phyloP scores from a whole-genome alignment of 768 basidiomycete genomes.

The Suillus placidus region DNA sequence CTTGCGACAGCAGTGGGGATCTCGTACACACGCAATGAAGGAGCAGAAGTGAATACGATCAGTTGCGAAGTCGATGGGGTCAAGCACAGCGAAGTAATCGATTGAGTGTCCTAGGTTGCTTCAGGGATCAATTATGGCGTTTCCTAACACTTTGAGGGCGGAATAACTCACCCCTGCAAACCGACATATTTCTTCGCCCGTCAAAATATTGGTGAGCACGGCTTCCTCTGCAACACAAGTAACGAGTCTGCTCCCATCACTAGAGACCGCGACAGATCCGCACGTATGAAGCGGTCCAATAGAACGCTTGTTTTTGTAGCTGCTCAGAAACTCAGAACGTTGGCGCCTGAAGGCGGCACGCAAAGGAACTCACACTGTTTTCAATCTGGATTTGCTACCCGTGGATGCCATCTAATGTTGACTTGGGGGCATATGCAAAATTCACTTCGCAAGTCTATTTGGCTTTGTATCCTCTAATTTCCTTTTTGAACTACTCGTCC shows the following conservation, averaged over 20 bases:
- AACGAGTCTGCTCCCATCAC: conserved; percentile 77
- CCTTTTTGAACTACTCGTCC: conserved; percentile 3
- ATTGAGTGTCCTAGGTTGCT: conserved; percentile 71
- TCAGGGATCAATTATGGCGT: conserved; percentile 4
- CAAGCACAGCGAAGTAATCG: conserved; percentile 82
- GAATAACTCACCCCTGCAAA: conserved; percentile 74
- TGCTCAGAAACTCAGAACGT: conserved; percentile 28
- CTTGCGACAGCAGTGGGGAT: conserved; percentile 56
- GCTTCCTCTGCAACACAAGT: conserved; percentile 89
- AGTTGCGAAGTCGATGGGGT: conserved; percentile 77
- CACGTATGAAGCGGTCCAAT: conserved; percentile 86
- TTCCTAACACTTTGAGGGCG: conserved; percentile 10
- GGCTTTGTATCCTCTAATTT: conserved; percentile 6
- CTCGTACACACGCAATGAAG: conserved; percentile 82
- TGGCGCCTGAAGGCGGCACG: not conserved
- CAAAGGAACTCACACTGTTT: conserved; percentile 4
- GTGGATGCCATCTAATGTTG: conserved; percentile 6
- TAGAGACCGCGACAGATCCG: conserved; percentile 80
- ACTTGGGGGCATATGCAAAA: conserved; percentile 1
- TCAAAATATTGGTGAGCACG: conserved; percentile 77
- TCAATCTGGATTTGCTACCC: conserved; percentile 6
- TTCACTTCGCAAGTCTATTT: conserved; percentile 3
- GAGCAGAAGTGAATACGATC: conserved; percentile 77
- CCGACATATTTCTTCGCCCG: conserved; percentile 74
- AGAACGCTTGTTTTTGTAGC: conserved; percentile 74